Percentiles rank a stretch among this genome's conserved stretches.
These are phyloP conservation scores for Colletotrichum echinochloae DNA, from an alignment of 2,329 filamentous ascomycete genomes.

Conservation along the genomic window DNA sequence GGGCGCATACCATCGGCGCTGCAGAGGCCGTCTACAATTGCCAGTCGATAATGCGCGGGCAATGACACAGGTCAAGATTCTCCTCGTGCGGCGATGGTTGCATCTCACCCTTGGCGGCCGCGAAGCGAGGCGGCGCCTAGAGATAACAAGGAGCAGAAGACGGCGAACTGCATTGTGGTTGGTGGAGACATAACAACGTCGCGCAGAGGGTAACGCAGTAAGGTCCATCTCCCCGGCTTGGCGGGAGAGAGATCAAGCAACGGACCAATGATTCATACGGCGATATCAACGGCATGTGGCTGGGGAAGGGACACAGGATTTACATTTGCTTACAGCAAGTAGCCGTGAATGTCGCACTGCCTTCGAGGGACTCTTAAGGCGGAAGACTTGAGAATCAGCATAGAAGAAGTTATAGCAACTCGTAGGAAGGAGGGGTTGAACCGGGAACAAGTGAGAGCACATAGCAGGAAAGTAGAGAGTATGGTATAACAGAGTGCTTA, in stretches of 20 bases:
- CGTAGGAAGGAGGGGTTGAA: background rate
- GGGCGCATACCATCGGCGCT: background rate
- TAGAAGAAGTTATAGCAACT: background rate
- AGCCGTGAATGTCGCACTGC: background rate
- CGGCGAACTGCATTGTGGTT: background rate
- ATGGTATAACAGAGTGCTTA: no score
- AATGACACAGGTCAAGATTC: background rate
- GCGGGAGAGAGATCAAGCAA: background rate
- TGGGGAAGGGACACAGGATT: background rate
- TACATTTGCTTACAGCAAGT: background rate
- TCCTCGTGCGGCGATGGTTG: background rate
- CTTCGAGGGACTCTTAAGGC: background rate
- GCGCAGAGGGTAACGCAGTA: background rate
- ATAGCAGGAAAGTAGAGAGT: no score
- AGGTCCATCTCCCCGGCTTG: background rate
- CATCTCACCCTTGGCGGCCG: slow-evolving; percentile 8
- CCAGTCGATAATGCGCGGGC: background rate
- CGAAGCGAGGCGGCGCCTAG: slow-evolving; percentile 16
- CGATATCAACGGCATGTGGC: background rate
- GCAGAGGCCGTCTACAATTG: background rate
- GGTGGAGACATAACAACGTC: background rate
- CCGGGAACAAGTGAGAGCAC: no score
- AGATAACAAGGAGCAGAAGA: background rate
- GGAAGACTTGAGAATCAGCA: background rate
- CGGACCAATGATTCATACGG: background rate